Evolutionary conservation across 164 flowering plant genomes (phyloP).

Genomic region (grape (Vitis vinifera)): DNA sequence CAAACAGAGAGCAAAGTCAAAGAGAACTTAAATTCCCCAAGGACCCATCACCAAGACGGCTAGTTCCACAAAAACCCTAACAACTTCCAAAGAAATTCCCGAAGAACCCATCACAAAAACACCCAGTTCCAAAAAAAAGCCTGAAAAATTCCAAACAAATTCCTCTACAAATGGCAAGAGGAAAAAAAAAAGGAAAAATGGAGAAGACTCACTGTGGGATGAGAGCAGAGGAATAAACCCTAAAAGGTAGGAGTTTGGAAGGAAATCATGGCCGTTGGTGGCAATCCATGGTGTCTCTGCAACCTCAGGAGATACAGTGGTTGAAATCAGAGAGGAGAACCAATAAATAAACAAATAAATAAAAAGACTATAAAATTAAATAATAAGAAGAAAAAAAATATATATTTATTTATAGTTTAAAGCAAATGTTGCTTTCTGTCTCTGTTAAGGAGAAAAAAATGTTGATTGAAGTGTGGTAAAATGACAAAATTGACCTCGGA

Average conservation of each 20-base stretch:
- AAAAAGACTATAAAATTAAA: too few species aligned
- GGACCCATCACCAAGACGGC: too few species aligned
- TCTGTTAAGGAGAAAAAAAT: too few species aligned
- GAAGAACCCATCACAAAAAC: too few species aligned
- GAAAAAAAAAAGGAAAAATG: neutral
- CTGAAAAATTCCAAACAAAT: neutral
- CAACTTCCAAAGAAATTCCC: too few species aligned
- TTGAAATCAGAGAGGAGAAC: neutral
- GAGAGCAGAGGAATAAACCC: constrained; percentile 2
- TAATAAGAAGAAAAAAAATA: too few species aligned
- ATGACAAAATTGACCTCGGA: too few species aligned
- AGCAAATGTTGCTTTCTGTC: too few species aligned
- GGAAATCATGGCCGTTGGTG: constrained; percentile 2
- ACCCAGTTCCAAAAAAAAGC: neutral
- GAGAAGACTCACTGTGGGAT: constrained; percentile 4
- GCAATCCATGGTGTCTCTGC: constrained; percentile 10
- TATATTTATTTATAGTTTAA: too few species aligned
- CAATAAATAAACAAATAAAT: too few species aligned
- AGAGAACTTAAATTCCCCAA: neutral
- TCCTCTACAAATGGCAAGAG: neutral
- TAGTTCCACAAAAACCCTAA: too few species aligned
- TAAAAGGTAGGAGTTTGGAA: neutral
- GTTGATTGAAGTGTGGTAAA: too few species aligned
- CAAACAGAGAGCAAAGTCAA: neutral
- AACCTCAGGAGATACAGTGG: constrained; percentile 21